A percentile compares a stretch with the other conserved stretches of the same genome.
Evolutionary conservation across 2,329 filamentous ascomycete species (phyloP).

Genomic region (Colletotrichum sublineola): DNA sequence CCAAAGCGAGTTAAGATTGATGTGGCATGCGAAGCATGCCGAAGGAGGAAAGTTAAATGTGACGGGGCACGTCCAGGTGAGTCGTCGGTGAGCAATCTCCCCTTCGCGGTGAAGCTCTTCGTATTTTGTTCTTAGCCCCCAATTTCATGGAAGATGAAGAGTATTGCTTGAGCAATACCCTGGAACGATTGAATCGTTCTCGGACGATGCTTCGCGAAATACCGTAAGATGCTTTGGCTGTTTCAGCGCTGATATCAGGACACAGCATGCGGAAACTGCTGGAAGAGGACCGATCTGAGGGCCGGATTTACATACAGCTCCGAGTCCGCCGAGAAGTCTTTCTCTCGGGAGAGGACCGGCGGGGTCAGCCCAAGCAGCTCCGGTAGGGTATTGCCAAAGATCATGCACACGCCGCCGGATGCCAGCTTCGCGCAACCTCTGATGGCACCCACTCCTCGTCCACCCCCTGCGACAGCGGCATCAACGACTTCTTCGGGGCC

Average conservation of each 20-base stretch:
- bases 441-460: slow-evolving; percentile 1
- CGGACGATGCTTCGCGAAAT: neutral
- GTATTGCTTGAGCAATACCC: neutral
- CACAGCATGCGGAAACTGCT: slow-evolving; percentile 51
- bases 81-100: slow-evolving; percentile 27
- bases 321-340: slow-evolving; percentile 23
- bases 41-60: slow-evolving; percentile 57
- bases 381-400: neutral
- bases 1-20: slow-evolving; percentile 59
- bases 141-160: neutral
- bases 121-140: neutral
- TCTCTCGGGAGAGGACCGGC: neutral
- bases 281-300: slow-evolving; percentile 47
- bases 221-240: neutral
- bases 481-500: slow-evolving; percentile 28
- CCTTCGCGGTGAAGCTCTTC: neutral
- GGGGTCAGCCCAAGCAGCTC: slow-evolving; percentile 15
- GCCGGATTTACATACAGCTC: slow-evolving; percentile 49
- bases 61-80: slow-evolving; percentile 56
- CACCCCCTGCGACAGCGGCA: slow-evolving; percentile 14
- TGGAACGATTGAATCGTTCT: neutral
- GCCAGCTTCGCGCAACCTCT: slow-evolving; percentile 13
- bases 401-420: slow-evolving; percentile 19
- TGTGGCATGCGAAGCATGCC: slow-evolving; percentile 58
- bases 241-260: neutral